Conservation (phyloP, 2,329 filamentous ascomycete genomes). For the Penicillium oxalicum region DNA sequence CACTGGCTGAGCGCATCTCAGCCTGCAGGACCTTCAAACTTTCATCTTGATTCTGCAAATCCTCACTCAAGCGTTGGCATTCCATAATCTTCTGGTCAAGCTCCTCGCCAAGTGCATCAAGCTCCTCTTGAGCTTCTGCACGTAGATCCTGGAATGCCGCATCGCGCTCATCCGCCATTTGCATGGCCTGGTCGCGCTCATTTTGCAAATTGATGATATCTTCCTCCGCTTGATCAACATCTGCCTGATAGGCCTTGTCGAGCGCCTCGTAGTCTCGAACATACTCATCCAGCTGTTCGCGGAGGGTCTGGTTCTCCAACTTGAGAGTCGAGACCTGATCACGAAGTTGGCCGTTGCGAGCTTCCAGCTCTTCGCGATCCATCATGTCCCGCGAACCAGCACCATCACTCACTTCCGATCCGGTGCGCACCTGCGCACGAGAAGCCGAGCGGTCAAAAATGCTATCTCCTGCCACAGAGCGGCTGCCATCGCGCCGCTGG, state of each 20-base stretch:
- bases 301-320: slow-evolving; percentile 82
- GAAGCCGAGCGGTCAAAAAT: slow-evolving; percentile 93
- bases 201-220: slow-evolving; percentile 72
- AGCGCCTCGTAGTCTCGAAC: slow-evolving; percentile 73
- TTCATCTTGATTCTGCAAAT: slow-evolving; percentile 70
- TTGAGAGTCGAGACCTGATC: slow-evolving; percentile 83
- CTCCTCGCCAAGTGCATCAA: slow-evolving; percentile 56
- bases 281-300: slow-evolving; percentile 72
- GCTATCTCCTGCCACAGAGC: slow-evolving; percentile 69
- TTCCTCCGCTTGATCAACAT: slow-evolving; percentile 70
- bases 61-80: slow-evolving; percentile 61
- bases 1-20: slow-evolving; percentile 88
- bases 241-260: slow-evolving; percentile 67
- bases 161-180: slow-evolving; percentile 62
- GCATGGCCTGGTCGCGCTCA: slow-evolving; percentile 80
- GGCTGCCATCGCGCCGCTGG: slow-evolving; percentile 60
- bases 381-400: slow-evolving; percentile 66
- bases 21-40: slow-evolving; percentile 87
- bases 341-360: slow-evolving; percentile 71
- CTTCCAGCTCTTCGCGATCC: slow-evolving; percentile 81
- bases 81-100: slow-evolving; percentile 67
- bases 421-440: slow-evolving; percentile 67
- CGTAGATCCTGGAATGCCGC: slow-evolving; percentile 47
- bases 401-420: slow-evolving; percentile 65
- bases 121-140: slow-evolving; percentile 54